phyloP scores from a whole-genome alignment of 2,329 filamentous ascomycete species.

The Exophiala xenobiotica region DNA sequence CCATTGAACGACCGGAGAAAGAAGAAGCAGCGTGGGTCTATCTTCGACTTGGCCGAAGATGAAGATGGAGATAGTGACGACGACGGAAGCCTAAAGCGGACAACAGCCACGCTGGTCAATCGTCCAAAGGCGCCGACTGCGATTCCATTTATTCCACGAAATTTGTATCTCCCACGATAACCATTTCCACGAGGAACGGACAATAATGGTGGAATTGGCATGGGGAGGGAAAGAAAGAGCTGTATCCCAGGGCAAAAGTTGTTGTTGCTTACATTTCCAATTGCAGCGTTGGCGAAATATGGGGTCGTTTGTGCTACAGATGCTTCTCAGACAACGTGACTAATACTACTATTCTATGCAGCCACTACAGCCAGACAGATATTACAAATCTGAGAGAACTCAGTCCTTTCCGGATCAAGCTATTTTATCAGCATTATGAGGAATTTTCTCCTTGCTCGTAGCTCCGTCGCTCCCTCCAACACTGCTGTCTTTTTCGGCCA shows the following conservation, averaged over 20 bases:
- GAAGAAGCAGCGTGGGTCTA: conserved; percentile 10
- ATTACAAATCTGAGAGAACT: background rate
- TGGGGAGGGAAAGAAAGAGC: too few relatives aligned
- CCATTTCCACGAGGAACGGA: background rate
- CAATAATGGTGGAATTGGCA: background rate
- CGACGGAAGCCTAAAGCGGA: conserved; percentile 3
- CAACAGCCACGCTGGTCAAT: background rate
- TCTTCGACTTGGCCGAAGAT: conserved; percentile 26
- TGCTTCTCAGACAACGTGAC: too few relatives aligned
- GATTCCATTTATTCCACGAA: background rate
- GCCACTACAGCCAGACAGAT: background rate
- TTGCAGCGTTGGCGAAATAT: too few relatives aligned
- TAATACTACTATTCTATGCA: background rate
- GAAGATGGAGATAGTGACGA: conserved; percentile 14
- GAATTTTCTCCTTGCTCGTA: background rate
- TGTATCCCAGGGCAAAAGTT: too few relatives aligned
- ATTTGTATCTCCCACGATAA: conserved; percentile 15
- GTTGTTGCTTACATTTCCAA: too few relatives aligned
- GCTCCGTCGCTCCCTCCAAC: background rate
- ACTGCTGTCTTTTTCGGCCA: background rate
- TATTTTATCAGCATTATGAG: conserved; percentile 1
- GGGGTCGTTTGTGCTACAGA: too few relatives aligned
- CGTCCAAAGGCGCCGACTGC: background rate
- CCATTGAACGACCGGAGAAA: background rate
- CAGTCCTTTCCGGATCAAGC: conserved; percentile 8